Conservation (phyloP, 2,329 filamentous ascomycete species). For the Ceratocystis destructans region DNA sequence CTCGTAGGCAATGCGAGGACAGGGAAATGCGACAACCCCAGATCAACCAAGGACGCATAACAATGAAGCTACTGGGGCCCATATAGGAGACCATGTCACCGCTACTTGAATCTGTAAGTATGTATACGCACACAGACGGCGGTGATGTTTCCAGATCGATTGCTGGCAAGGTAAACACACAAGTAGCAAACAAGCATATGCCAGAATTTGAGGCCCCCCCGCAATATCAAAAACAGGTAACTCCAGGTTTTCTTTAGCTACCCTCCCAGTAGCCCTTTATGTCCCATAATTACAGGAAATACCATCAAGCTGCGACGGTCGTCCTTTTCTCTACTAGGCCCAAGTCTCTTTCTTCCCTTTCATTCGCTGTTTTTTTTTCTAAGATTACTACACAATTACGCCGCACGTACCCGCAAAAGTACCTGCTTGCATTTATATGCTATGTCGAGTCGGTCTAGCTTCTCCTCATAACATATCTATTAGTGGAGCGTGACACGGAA, state of each 20-base stretch:
- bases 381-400: not conserved
- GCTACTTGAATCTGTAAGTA: not conserved
- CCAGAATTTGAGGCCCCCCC: not conserved
- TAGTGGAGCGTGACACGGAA: constrained; percentile 2
- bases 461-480: too few species aligned
- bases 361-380: not conserved
- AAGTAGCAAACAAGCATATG: not conserved
- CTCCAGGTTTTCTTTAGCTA: not conserved
- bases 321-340: not conserved
- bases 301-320: not conserved
- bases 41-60: not conserved
- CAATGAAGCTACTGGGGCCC: too few species aligned
- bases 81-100: not conserved
- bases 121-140: too few species aligned
- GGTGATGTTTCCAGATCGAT: not conserved
- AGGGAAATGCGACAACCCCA: not conserved
- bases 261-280: not conserved
- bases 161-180: not conserved
- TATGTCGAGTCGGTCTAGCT: too few species aligned
- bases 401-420: not conserved
- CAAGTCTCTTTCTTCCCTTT: not conserved
- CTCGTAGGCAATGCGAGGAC: not conserved
- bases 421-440: not conserved
- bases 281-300: not conserved
- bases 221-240: not conserved